These are phyloP conservation scores for Margaritispora aquatica DNA, from an alignment of 495 filamentous ascomycete species.

Conservation along the genomic window DNA sequence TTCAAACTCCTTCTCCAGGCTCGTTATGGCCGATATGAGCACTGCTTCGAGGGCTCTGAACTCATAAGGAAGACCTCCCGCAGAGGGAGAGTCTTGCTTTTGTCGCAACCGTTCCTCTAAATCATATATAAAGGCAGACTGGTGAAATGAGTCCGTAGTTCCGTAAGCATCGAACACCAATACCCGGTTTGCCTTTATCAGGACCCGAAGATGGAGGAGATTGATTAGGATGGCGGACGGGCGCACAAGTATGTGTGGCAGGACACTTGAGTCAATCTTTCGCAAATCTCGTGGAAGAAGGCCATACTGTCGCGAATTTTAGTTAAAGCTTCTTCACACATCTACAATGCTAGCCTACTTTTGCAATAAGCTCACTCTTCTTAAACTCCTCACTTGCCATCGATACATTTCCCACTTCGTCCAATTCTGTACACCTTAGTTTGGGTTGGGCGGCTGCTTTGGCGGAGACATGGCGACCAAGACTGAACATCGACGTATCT, in stretches of 20 bases:
- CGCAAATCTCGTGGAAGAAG: constrained; percentile 91
- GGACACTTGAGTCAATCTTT: constrained; percentile 95
- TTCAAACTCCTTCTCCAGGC: constrained; percentile 89
- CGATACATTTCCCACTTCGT: constrained; percentile 89
- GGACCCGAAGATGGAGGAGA: constrained; percentile 82
- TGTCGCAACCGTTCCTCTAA: constrained; percentile 56
- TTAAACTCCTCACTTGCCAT: constrained; percentile 93
- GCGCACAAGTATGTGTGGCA: constrained; percentile 94
- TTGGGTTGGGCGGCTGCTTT: constrained; percentile 75
- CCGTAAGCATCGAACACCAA: constrained; percentile 95
- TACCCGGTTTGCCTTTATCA: constrained; percentile 92
- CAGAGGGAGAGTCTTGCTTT: constrained; percentile 38
- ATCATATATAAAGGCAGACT: constrained; percentile 96
- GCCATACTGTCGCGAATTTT: constrained; percentile 60
- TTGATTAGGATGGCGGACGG: constrained; percentile 93
- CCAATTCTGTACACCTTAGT: constrained; percentile 90
- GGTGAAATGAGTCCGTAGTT: constrained; percentile 87
- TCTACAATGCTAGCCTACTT: constrained; percentile 48
- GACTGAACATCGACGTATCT: constrained; percentile 45
- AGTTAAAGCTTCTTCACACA: neutral
- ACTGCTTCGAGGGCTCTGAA: constrained; percentile 77
- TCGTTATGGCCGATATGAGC: constrained; percentile 74
- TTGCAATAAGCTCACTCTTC: constrained; percentile 93
- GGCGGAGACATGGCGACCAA: constrained; percentile 55
- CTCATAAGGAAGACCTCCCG: constrained; percentile 58